Base-by-base conservation (phyloP, 2,329 filamentous ascomycete species). In the Colletotrichum cuscutae region DNA sequence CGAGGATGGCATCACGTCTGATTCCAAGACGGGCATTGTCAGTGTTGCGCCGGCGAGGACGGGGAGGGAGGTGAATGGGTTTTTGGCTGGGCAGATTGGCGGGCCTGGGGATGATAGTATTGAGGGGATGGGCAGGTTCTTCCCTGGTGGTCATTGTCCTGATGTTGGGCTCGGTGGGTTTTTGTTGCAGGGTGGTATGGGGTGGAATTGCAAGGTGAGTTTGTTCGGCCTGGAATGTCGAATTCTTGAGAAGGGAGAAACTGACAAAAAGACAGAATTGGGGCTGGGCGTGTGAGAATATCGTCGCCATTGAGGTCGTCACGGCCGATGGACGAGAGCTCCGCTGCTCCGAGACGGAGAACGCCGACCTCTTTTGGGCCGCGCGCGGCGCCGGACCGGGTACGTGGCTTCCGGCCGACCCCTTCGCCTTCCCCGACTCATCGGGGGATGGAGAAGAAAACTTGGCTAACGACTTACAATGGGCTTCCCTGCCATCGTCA, bases 301-400 rank as follows among this genome's bases (percentile, higher is more conserved):
- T 85, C 0, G 78, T 89, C 7, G 81, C 85, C 42, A 84, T 82
- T 75, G 81, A 86, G 22, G 83, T 86, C 8, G 78, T 89, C 13
- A 86, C 85, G 13, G 85, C 83, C 1, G 76, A 79, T 26, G 88
- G 88, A 1, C 68, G 81, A 24, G 78, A 85, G 35, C 75, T 88
- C 1, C 84, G 79, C 4, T 87, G 87, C 3, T 85, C 83, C 52
- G 81, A 79, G 3, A 78, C 81, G 2, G 76, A 85, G 37, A 86
- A 90, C 71, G 71, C 82, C 0, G 88, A 91, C 66, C 82, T 91
- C 1, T 90, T 88, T 79, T 91, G 88, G 88, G 89, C 88, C 4
- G 79, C 89, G 19, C 82, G 84, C 68, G 88, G 88, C 24, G 87
- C 88, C 11, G 88, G 89, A 1, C 86, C 84, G 67, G 83, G 81